Conservation (phyloP, 2,329 filamentous ascomycete species). For the Colletotrichum sp. region DNA sequence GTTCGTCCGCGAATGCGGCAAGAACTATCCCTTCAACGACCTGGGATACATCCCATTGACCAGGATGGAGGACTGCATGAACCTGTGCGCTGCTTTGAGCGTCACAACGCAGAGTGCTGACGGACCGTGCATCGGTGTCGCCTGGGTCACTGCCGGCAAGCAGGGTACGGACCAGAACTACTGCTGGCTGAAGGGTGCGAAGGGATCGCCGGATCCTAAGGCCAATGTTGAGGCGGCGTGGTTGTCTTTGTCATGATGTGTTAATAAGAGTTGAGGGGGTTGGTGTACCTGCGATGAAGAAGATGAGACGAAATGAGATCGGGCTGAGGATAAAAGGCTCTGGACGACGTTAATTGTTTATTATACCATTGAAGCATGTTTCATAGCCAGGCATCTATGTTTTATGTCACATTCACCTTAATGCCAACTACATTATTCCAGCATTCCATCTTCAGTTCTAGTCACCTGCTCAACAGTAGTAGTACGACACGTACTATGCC, state of each 20-base stretch:
- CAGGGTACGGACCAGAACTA: constrained; percentile 23
- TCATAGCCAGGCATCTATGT: background rate
- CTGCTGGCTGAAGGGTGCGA: constrained; percentile 27
- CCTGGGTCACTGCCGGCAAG: constrained; percentile 23
- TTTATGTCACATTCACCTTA: background rate
- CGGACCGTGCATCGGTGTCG: constrained; percentile 24
- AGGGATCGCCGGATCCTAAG: background rate
- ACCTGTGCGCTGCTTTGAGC: constrained; percentile 26
- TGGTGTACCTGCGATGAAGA: background rate
- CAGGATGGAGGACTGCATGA: constrained; percentile 26
- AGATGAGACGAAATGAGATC: background rate
- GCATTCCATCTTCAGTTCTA: background rate
- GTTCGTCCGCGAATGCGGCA: constrained; percentile 23
- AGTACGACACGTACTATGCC: no score
- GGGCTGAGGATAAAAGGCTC: background rate
- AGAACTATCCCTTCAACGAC: constrained; percentile 23
- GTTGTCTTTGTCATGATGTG: background rate
- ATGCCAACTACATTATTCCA: background rate
- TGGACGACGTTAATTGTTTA: background rate
- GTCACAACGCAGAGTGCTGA: constrained; percentile 20
- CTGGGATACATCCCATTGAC: constrained; percentile 23
- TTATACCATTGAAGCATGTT: background rate
- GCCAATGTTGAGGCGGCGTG: constrained; percentile 7
- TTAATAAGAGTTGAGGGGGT: background rate
- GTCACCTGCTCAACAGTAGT: no score